Conservation (phyloP, 2,329 filamentous ascomycete genomes). For the Arthrobotrys pseudoclavata region DNA sequence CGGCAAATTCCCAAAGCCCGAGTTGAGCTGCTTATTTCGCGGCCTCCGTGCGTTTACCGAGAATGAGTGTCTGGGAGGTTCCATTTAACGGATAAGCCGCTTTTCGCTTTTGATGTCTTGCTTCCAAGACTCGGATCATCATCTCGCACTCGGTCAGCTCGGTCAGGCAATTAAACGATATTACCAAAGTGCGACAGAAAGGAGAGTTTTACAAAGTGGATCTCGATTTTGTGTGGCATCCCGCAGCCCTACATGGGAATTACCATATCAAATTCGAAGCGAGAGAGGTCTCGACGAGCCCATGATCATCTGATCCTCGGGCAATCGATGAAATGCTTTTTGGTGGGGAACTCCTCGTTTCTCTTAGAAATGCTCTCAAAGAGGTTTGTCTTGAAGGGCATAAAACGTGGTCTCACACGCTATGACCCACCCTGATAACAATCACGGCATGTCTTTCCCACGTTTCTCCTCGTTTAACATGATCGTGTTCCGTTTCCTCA, state of each 20-base stretch:
- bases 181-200: slow-evolving; percentile 56
- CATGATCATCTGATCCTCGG: slow-evolving; percentile 50
- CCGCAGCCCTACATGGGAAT: slow-evolving; percentile 56
- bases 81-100: slow-evolving; percentile 58
- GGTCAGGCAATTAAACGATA: slow-evolving; percentile 52
- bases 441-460: slow-evolving; percentile 44
- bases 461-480: slow-evolving; percentile 41
- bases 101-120: slow-evolving; percentile 56
- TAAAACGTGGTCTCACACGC: slow-evolving; percentile 60
- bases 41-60: slow-evolving; percentile 58
- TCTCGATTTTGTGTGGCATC: slow-evolving; percentile 49
- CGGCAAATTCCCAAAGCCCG: slow-evolving; percentile 35
- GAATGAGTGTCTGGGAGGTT: slow-evolving; percentile 52
- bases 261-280: slow-evolving; percentile 54
- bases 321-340: slow-evolving; percentile 35
- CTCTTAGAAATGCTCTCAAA: slow-evolving; percentile 33
- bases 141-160: slow-evolving; percentile 45
- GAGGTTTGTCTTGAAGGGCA: slow-evolving; percentile 39
- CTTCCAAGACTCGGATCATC: slow-evolving; percentile 19
- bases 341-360: slow-evolving; percentile 22
- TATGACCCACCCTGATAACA: slow-evolving; percentile 51
- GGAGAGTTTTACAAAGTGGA: slow-evolving; percentile 36
- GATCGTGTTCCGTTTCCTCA: slow-evolving; percentile 43
- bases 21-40: slow-evolving; percentile 41
- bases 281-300: slow-evolving; percentile 46